A percentile compares a stretch with the other conserved stretches of the same genome.
phyloP scores from a whole-genome alignment of 192 early-diverging fungal genomes.

The Coemansia sp. region DNA sequence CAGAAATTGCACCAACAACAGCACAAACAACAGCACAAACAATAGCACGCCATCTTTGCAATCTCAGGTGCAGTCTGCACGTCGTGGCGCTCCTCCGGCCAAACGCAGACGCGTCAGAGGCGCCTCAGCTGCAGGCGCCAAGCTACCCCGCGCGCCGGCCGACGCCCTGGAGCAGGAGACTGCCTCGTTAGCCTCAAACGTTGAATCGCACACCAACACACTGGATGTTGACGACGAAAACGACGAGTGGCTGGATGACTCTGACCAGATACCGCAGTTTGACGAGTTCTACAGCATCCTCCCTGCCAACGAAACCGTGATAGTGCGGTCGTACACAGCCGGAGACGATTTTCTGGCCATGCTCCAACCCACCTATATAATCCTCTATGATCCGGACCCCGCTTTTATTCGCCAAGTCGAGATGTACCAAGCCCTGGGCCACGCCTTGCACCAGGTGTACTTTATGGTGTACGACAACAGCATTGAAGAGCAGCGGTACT shows the following conservation, averaged over 20 bases:
- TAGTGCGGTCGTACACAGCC: slow-evolving; percentile 55
- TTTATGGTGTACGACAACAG: slow-evolving; percentile 94
- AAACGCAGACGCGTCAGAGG: slow-evolving; percentile 56
- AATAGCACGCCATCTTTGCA: background rate
- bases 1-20: background rate
- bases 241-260: slow-evolving; percentile 40
- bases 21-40: background rate
- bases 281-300: slow-evolving; percentile 40
- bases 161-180: slow-evolving; percentile 31
- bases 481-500: slow-evolving; percentile 89
- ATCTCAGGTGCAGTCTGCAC: background rate
- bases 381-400: slow-evolving; percentile 89
- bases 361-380: slow-evolving; percentile 71
- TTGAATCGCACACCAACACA: background rate
- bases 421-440: slow-evolving; percentile 60
- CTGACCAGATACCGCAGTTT: slow-evolving; percentile 2
- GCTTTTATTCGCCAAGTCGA: slow-evolving; percentile 87
- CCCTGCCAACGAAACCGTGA: slow-evolving; percentile 29
- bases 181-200: slow-evolving; percentile 24
- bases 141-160: slow-evolving; percentile 29
- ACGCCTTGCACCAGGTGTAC: slow-evolving; percentile 70
- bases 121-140: slow-evolving; percentile 32
- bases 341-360: slow-evolving; percentile 62
- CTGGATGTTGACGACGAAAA: slow-evolving; percentile 21
- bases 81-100: slow-evolving; percentile 42